A percentile compares a stretch with the other conserved stretches of the same genome.
These are phyloP conservation scores for Tirmania nivea DNA, from an alignment of 495 filamentous ascomycete genomes.

Conservation along the genomic window DNA sequence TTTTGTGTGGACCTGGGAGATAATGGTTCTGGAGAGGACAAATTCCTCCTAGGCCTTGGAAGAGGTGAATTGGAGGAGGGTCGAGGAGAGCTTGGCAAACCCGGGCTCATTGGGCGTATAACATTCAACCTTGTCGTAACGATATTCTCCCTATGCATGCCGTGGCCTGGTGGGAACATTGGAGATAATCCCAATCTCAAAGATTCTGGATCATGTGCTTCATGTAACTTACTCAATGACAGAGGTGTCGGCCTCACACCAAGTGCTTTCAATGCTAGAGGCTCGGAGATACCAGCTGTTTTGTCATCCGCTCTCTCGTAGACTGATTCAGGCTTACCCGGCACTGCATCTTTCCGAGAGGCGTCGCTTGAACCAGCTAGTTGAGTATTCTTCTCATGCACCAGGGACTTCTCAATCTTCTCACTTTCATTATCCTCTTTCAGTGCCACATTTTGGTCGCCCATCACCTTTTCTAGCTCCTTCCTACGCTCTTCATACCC, in stretches of 20 bases:
- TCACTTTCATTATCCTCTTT: too few relatives aligned
- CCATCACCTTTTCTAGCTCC: background rate
- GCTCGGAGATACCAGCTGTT: background rate
- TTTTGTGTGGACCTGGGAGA: constrained; percentile 1
- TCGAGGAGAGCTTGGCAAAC: constrained; percentile 70
- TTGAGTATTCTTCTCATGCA: background rate
- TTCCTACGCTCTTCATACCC: constrained; percentile 10
- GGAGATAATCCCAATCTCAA: background rate
- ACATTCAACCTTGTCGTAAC: constrained; percentile 8
- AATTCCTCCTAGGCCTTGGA: constrained; percentile 31
- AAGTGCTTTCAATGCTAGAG: background rate
- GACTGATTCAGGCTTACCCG: too few relatives aligned
- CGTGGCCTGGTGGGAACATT: background rate
- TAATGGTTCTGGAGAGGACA: constrained; percentile 22
- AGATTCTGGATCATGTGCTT: background rate
- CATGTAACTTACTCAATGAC: background rate
- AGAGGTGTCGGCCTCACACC: background rate
- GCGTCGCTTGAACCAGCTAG: background rate
- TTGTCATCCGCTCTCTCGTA: background rate
- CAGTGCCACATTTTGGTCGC: background rate
- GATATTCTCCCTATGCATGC: constrained; percentile 3
- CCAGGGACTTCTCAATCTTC: too few relatives aligned
- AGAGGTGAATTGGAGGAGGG: constrained; percentile 56
- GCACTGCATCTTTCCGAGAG: too few relatives aligned
- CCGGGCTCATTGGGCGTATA: constrained; percentile 47